phyloP scores from a whole-genome alignment of 2,329 filamentous ascomycete genomes.

The Fusarium coicis region DNA sequence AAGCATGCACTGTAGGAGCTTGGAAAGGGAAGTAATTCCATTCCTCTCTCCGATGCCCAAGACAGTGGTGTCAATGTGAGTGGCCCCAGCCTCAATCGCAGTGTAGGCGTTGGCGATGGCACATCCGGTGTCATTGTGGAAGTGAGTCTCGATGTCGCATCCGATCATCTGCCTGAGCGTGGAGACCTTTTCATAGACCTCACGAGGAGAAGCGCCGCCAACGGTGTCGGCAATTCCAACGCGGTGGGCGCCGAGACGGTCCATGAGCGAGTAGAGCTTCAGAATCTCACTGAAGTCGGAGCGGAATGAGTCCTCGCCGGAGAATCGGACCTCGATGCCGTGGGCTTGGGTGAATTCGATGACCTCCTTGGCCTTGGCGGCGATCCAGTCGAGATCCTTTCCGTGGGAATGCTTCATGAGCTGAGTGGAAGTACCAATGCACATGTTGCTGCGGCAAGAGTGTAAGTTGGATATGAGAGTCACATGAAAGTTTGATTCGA shows the following conservation, averaged over 20 bases:
- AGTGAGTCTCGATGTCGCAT: conserved; percentile 71
- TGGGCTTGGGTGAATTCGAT: conserved; percentile 37
- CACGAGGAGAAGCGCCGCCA: conserved; percentile 82
- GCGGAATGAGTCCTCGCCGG: conserved; percentile 86
- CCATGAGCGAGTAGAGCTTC: conserved; percentile 83
- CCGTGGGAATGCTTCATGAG: conserved; percentile 88
- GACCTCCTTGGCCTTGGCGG: conserved; percentile 61
- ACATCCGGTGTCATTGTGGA: conserved; percentile 92
- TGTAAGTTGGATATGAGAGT: neutral
- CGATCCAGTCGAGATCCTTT: conserved; percentile 91
- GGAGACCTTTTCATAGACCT: conserved; percentile 89
- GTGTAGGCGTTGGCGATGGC: conserved; percentile 90
- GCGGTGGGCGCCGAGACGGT: conserved; percentile 83
- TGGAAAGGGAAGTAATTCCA: conserved; percentile 73
- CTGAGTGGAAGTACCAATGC: conserved; percentile 86
- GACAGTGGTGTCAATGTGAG: conserved; percentile 84
- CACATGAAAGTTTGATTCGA: neutral
- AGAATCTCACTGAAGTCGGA: conserved; percentile 81
- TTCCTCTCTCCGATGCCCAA: conserved; percentile 64
- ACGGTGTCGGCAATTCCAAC: conserved; percentile 97
- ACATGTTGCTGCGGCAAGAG: conserved; percentile 64
- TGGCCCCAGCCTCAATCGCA: conserved; percentile 88
- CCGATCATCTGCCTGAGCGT: conserved; percentile 72
- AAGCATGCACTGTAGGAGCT: conserved; percentile 27
- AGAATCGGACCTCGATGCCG: conserved; percentile 56